These are phyloP conservation scores for Rhexocercosporidium sp. DNA, from an alignment of 2,329 filamentous ascomycete species.

Conservation along the genomic window DNA sequence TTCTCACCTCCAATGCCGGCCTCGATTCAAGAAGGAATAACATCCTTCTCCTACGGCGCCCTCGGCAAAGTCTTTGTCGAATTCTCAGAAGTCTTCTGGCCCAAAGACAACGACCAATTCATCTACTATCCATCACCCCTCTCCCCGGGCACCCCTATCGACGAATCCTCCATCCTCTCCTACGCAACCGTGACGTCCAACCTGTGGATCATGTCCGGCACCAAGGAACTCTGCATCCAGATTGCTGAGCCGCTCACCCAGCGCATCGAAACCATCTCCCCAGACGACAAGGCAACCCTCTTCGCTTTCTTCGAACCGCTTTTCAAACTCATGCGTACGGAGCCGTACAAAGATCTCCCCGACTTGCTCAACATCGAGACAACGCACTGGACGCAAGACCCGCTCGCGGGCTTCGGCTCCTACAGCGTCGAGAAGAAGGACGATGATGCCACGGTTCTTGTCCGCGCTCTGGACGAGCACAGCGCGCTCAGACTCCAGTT, in stretches of 20 bases:
- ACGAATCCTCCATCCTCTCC: conserved; percentile 46
- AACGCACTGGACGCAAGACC: conserved; percentile 51
- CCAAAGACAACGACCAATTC: conserved; percentile 52
- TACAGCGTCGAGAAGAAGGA: conserved; percentile 52
- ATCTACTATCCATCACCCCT: conserved; percentile 49
- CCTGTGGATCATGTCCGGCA: conserved; percentile 50
- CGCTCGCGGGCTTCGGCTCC: conserved; percentile 48
- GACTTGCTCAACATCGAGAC: conserved; percentile 47
- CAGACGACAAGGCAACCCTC: conserved; percentile 40
- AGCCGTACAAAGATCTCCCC: conserved; percentile 50
- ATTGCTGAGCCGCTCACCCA: conserved; percentile 51
- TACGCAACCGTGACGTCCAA: conserved; percentile 51
- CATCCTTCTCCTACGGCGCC: conserved; percentile 48
- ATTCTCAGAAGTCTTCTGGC: conserved; percentile 50
- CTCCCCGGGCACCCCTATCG: conserved; percentile 39
- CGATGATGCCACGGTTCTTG: conserved; percentile 46
- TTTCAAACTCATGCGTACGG: conserved; percentile 49
- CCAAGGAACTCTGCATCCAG: conserved; percentile 49
- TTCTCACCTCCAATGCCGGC: conserved; percentile 46
- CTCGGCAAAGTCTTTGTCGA: conserved; percentile 51
- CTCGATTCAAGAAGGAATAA: conserved; percentile 45
- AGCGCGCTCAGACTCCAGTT: conserved; percentile 47
- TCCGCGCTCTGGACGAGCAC: conserved; percentile 46
- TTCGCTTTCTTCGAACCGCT: conserved; percentile 51
- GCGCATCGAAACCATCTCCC: conserved; percentile 49